Conservation (phyloP, 176 grass and related monocot genomes). For the Stipa capillata region DNA sequence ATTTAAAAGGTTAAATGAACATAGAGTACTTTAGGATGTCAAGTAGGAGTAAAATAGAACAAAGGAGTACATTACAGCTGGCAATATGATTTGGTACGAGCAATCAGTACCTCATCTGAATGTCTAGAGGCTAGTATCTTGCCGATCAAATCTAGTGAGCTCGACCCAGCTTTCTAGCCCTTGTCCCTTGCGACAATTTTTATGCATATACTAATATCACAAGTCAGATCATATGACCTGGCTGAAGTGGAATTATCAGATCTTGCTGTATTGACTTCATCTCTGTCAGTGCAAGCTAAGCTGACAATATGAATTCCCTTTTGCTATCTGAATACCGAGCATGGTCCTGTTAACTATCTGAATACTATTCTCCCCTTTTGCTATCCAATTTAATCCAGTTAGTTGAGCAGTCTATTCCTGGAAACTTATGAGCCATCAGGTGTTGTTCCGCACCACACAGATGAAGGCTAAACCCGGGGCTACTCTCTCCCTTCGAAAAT, state of each 20-base stretch:
- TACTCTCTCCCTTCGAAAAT: no score
- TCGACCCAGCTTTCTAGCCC: not conserved
- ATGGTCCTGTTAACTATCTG: not conserved
- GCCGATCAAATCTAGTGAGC: not conserved
- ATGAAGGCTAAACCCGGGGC: no score
- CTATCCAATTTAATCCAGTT: not conserved
- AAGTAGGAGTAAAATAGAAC: not conserved
- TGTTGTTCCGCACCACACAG: not conserved
- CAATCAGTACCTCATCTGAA: not conserved
- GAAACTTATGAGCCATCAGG: no score
- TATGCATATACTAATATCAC: not conserved
- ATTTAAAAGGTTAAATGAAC: not conserved
- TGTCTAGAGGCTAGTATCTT: not conserved
- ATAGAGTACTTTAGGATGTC: no score
- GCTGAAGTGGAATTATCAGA: constrained; percentile 1
- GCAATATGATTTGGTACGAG: not conserved
- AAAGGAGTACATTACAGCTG: not conserved
- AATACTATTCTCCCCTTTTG: not conserved
- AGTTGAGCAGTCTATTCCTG: constrained; percentile 1
- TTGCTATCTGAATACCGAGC: no score
- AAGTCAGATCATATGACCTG: constrained; percentile 14
- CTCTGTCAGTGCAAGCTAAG: constrained; percentile 21
- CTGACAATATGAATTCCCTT: no score
- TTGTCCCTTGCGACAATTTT: not conserved
- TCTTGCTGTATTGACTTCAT: constrained; percentile 22